Base-by-base conservation (phyloP, 1,284 basidiomycete species). In the Ganoderma boninense region DNA sequence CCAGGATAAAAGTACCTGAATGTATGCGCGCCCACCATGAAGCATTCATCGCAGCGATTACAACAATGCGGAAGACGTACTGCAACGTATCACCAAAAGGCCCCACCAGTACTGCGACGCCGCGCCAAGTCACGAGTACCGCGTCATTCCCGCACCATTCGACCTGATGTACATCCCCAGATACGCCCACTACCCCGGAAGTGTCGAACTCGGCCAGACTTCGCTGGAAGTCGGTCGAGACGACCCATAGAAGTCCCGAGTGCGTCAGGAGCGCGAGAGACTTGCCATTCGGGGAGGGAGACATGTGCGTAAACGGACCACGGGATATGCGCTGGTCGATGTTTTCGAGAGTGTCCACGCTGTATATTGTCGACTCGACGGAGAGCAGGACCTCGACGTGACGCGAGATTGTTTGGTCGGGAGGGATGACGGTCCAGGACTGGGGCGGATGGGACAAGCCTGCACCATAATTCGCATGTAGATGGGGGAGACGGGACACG, bases 131-230 rank as follows among this genome's bases (percentile, higher is more conserved):
- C 20, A 99, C 87, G 2, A 96, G 87, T 35, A 99, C 93, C 0
- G 96, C 96, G 80, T 99, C 97, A 79, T 97, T 97, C 6, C 97
- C 97, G 78, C 97, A 99, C 98, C 98, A 99, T 77, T 94, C 93
- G 0, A 97, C 91, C 75, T 92, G 91, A 40, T 87, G 81, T 6
- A 93, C 85, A 10, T 84, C 78, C 2, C 89, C 91, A 23, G 89
- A 85, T 0, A 85, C 87, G 10, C 85, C 87, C 13, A 76, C 75
- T 0, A 88, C 85, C 32, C 81, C 83, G 5, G 78, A 83, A 0
- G 92, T 91, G 68, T 96, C 91, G 75, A 95, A 96, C 77, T 97
- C 96, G 8, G 95, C 94, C 73, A 98, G 87, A 76, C 89, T 95
- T 46, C 96, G 89, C 71, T 95, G 92, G 78, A 99, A 97, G 81